Evolutionary conservation across 1,139 yeast species (phyloP).

Genomic region (Geotrichum histeridarum): DNA sequence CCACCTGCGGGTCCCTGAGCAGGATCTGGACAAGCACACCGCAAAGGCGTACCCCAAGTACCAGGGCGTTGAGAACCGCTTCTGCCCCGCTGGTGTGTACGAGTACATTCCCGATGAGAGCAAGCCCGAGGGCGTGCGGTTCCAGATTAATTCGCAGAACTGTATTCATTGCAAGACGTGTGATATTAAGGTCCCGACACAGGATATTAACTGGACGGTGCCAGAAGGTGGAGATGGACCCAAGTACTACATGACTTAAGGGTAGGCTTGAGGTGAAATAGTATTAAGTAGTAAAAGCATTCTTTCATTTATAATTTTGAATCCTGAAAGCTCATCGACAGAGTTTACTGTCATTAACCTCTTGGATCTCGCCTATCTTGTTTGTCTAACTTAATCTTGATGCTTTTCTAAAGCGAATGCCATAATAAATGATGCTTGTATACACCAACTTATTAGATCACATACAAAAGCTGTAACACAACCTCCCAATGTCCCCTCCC

Average conservation of each 20-base stretch:
- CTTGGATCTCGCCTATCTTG: too few relatives aligned
- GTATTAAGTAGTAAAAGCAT: not conserved
- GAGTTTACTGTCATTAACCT: too few relatives aligned
- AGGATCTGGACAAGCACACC: conserved; percentile 65
- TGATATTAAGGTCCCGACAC: conserved; percentile 92
- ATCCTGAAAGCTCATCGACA: too few relatives aligned
- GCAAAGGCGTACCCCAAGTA: conserved; percentile 62
- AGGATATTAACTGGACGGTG: conserved; percentile 89
- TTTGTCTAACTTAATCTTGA: too few relatives aligned
- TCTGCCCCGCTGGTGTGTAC: conserved; percentile 98
- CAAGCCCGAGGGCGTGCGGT: conserved; percentile 60
- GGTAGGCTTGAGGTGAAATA: not conserved
- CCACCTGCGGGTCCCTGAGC: conserved; percentile 72
- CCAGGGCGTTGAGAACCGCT: conserved; percentile 82
- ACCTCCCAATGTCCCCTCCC: too few relatives aligned
- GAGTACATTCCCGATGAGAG: conserved; percentile 74
- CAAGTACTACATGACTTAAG: conserved; percentile 72
- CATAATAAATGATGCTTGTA: too few relatives aligned
- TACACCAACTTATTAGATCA: too few relatives aligned
- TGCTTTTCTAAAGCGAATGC: too few relatives aligned
- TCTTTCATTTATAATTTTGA: not conserved
- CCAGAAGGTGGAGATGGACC: conserved; percentile 99
- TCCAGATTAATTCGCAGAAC: conserved; percentile 91
- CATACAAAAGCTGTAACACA: too few relatives aligned
- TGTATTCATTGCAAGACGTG: conserved; percentile 98